A percentile compares a stretch with the other conserved stretches of the same genome.
Conservation (phyloP, 1,139 yeast genomes). For the Candida sojae region DNA sequence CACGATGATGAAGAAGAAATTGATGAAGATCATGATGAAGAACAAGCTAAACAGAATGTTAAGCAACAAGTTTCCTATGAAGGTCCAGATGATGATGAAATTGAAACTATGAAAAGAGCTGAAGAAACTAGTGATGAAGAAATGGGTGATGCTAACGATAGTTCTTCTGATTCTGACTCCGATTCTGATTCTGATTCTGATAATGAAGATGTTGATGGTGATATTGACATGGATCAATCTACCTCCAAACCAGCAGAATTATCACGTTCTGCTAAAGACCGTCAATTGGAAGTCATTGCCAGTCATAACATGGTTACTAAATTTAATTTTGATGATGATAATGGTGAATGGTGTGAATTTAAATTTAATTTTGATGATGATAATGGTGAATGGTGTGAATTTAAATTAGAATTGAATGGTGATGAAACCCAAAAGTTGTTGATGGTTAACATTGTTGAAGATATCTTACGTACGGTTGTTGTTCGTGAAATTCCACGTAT, state of each 20-base stretch:
- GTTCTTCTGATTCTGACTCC: slow-evolving; percentile 25
- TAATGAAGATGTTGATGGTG: slow-evolving; percentile 22
- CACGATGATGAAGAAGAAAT: slow-evolving; percentile 50
- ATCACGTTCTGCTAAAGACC: slow-evolving; percentile 69
- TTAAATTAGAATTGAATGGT: slow-evolving; percentile 80
- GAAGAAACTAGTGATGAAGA: slow-evolving; percentile 73
- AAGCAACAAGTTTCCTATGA: slow-evolving; percentile 92
- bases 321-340: slow-evolving; percentile 86
- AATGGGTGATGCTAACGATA: slow-evolving; percentile 37
- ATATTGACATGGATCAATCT: slow-evolving; percentile 22
- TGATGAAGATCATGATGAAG: slow-evolving; percentile 66
- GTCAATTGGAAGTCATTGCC: slow-evolving; percentile 80
- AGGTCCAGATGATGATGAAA: slow-evolving; percentile 91
- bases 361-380: slow-evolving; percentile 89
- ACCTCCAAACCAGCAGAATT: slow-evolving; percentile 20
- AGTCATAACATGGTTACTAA: slow-evolving; percentile 70
- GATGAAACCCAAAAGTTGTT: slow-evolving; percentile 82
- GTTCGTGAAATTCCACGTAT: slow-evolving; percentile 90
- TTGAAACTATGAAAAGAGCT: slow-evolving; percentile 83
- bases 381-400: slow-evolving; percentile 90
- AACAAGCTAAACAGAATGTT: slow-evolving; percentile 46
- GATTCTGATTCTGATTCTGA: slow-evolving; percentile 18
- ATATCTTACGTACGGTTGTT: slow-evolving; percentile 84
- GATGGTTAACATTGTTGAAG: slow-evolving; percentile 97
- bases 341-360: slow-evolving; percentile 93